Conservation (phyloP, 371 early-diverging fungal species). For the Mortierella sp. region DNA sequence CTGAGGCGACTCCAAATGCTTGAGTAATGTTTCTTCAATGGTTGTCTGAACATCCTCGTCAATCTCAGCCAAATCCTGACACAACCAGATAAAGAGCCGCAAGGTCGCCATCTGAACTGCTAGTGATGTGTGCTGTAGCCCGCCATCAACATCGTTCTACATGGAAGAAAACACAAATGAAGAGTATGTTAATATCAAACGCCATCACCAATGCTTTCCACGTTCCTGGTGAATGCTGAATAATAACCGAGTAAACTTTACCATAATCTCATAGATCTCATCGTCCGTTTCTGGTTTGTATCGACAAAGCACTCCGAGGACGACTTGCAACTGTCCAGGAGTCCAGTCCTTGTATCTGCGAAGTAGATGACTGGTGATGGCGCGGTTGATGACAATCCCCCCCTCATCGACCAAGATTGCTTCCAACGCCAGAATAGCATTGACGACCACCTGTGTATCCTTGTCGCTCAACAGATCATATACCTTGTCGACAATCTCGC, state of each 20-base stretch:
- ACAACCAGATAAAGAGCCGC: constrained; percentile 46
- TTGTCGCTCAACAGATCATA: constrained; percentile 36
- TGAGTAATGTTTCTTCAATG: constrained; percentile 43
- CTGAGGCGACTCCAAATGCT: constrained; percentile 31
- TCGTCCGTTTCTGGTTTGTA: constrained; percentile 38
- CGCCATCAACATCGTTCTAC: constrained; percentile 50
- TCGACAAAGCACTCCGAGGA: constrained; percentile 41
- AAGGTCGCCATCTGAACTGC: constrained; percentile 54
- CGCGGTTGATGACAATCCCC: constrained; percentile 40
- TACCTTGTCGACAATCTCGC: constrained; percentile 42
- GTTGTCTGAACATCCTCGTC: constrained; percentile 48
- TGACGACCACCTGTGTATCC: constrained; percentile 41
- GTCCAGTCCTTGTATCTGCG: constrained; percentile 45
- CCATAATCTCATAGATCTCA: constrained; percentile 53
- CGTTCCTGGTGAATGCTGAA: neutral
- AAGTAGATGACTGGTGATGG: constrained; percentile 24
- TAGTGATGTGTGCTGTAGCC: constrained; percentile 32
- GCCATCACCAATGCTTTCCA: neutral
- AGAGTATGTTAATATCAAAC: neutral
- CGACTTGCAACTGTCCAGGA: constrained; percentile 30
- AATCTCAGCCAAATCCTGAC: constrained; percentile 45
- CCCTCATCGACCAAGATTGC: constrained; percentile 46
- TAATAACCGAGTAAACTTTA: neutral
- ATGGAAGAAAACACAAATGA: neutral
- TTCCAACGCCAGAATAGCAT: constrained; percentile 33